phyloP scores from a whole-genome alignment of 129 eudicot genomes.

The Apium graveolens region DNA sequence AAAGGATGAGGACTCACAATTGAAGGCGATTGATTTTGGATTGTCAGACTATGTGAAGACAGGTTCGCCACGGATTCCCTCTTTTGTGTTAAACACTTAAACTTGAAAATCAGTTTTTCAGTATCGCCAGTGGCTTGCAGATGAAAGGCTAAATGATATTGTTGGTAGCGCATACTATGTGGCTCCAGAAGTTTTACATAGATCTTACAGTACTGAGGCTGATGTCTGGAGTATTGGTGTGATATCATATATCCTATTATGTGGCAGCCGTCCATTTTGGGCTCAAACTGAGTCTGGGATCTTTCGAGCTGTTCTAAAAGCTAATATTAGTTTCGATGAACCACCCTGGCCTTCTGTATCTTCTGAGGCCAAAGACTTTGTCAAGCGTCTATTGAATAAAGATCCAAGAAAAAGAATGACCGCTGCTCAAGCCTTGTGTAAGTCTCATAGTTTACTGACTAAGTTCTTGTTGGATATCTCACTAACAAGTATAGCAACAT shows the following conservation, averaged over 20 bases:
- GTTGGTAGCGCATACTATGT: conserved; percentile 97
- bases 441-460: conserved; percentile 13
- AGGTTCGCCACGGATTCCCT: conserved; percentile 31
- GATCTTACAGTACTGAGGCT: conserved; percentile 90
- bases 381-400: conserved; percentile 67
- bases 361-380: conserved; percentile 83
- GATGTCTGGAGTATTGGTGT: conserved; percentile 98
- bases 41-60: conserved; percentile 90
- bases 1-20: conserved; percentile 70
- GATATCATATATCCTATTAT: conserved; percentile 73
- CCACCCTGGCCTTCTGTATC: conserved; percentile 88
- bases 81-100: conserved; percentile 5
- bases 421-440: conserved; percentile 86
- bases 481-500: too few relatives aligned
- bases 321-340: conserved; percentile 85
- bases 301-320: conserved; percentile 82
- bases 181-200: conserved; percentile 96
- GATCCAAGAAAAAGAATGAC: conserved; percentile 95
- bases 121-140: conserved; percentile 35
- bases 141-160: conserved; percentile 89
- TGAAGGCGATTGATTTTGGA: conserved; percentile 95
- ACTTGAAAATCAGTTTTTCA: conserved; percentile 4
- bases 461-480: too few relatives aligned
- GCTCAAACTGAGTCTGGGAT: conserved; percentile 96
- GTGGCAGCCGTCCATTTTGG: conserved; percentile 98